These are phyloP conservation scores for Lasiodiplodia theobromae DNA, from an alignment of 2,329 filamentous ascomycete genomes.

Conservation along the genomic window DNA sequence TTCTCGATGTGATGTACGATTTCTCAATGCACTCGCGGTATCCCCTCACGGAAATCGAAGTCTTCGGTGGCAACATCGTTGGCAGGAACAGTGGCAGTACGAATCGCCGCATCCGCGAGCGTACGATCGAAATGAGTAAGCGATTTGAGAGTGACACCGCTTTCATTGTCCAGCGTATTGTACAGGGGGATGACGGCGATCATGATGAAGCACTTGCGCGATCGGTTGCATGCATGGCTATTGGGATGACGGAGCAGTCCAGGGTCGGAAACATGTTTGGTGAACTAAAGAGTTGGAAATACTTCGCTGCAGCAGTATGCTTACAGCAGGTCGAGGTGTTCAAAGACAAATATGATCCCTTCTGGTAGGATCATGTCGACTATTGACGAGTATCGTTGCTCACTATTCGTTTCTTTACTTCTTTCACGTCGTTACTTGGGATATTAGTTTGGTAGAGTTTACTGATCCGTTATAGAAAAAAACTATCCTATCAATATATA, in stretches of 20 bases:
- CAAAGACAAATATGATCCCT: constrained; percentile 8
- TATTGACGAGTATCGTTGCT: too few relatives aligned
- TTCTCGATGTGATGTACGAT: constrained; percentile 56
- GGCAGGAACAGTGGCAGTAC: constrained; percentile 54
- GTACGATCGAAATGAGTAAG: constrained; percentile 46
- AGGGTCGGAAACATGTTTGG: constrained; percentile 41
- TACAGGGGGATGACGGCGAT: constrained; percentile 45
- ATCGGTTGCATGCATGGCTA: constrained; percentile 58
- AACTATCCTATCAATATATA: too few relatives aligned
- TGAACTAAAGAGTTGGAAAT: constrained; percentile 59
- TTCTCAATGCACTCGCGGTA: constrained; percentile 38
- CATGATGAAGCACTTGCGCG: constrained; percentile 55
- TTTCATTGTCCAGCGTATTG: constrained; percentile 54
- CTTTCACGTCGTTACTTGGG: too few relatives aligned
- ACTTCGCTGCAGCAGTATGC: constrained; percentile 59
- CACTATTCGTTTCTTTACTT: too few relatives aligned
- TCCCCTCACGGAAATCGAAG: constrained; percentile 46
- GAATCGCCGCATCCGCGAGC: constrained; percentile 40
- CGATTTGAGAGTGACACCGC: constrained; percentile 51
- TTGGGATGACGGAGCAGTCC: constrained; percentile 47
- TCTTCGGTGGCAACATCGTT: constrained; percentile 65
- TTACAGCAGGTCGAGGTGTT: constrained; percentile 57
- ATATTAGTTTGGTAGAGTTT: too few relatives aligned
- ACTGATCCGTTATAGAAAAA: too few relatives aligned
- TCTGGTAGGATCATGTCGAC: background rate